phyloP scores from a whole-genome alignment of 345 rosid genomes.

The Reutealis trisperma region DNA sequence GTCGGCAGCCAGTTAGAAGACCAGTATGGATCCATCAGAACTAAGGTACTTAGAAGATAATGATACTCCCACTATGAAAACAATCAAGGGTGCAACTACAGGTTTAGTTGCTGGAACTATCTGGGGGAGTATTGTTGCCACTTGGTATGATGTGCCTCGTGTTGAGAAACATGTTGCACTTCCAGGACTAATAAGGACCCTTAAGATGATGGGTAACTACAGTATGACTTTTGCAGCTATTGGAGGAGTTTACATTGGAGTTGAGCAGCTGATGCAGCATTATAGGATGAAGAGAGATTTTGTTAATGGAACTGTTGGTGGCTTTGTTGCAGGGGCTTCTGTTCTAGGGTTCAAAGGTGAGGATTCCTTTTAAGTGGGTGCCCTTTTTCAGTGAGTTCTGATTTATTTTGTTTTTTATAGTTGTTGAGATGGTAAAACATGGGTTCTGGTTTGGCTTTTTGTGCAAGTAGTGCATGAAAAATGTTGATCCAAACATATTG shows the following conservation, averaged over 20 bases:
- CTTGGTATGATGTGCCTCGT: slow-evolving; percentile 96
- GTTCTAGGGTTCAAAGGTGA: slow-evolving; percentile 85
- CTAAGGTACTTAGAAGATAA: slow-evolving; percentile 83
- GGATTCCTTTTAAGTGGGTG: background rate
- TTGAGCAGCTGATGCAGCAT: slow-evolving; percentile 81
- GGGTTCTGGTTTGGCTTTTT: background rate
- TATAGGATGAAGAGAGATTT: slow-evolving; percentile 84
- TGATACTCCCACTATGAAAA: slow-evolving; percentile 70
- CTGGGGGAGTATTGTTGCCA: slow-evolving; percentile 86
- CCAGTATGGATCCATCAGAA: slow-evolving; percentile 75
- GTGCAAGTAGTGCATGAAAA: background rate
- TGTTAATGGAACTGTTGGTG: slow-evolving; percentile 89
- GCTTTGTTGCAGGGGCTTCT: slow-evolving; percentile 92
- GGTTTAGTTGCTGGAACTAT: slow-evolving; percentile 83
- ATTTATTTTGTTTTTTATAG: background rate
- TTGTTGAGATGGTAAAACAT: background rate
- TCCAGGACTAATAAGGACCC: slow-evolving; percentile 83
- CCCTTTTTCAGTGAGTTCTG: background rate
- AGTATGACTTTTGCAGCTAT: slow-evolving; percentile 94
- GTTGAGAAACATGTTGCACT: slow-evolving; percentile 94
- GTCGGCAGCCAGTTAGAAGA: slow-evolving; percentile 26
- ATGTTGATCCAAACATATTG: background rate
- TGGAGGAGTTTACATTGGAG: slow-evolving; percentile 97
- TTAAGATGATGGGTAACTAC: slow-evolving; percentile 94
- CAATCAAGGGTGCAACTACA: slow-evolving; percentile 77